These are phyloP conservation scores for Tetraselmis chui DNA, from an alignment of 139 green algal genomes.

Conservation along the genomic window DNA sequence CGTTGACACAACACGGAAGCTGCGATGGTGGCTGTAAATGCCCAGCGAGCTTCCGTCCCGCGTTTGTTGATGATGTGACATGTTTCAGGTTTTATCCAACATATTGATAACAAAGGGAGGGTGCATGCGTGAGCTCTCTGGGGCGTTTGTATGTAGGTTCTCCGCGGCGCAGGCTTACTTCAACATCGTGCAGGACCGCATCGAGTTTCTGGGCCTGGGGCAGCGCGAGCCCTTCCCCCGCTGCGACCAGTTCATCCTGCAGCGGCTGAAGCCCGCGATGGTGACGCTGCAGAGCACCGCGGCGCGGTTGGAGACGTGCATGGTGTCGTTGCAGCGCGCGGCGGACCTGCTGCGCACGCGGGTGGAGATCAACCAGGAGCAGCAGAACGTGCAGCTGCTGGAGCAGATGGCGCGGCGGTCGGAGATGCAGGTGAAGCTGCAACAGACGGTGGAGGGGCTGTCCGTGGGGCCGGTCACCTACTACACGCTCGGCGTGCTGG, in stretches of 20 bases:
- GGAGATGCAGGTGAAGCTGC: not conserved
- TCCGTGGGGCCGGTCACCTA: not conserved
- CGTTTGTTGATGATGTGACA: too few species aligned
- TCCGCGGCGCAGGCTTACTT: not conserved
- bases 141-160: too few species aligned
- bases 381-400: not conserved
- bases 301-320: not conserved
- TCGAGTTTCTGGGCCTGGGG: not conserved
- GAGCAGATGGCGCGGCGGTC: not conserved
- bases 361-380: not conserved
- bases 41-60: too few species aligned
- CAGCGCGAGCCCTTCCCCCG: not conserved
- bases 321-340: not conserved
- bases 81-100: too few species aligned
- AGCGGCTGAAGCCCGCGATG: not conserved
- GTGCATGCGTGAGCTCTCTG: too few species aligned
- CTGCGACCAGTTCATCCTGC: not conserved
- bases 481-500: not conserved
- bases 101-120: too few species aligned
- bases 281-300: not conserved
- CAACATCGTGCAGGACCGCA: not conserved
- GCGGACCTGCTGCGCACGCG: not conserved
- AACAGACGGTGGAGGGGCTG: not conserved
- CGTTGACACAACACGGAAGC: too few species aligned
- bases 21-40: too few species aligned